Evolutionary conservation across 2,329 filamentous ascomycete genomes (phyloP).

Genomic region (Verticillium longisporum): DNA sequence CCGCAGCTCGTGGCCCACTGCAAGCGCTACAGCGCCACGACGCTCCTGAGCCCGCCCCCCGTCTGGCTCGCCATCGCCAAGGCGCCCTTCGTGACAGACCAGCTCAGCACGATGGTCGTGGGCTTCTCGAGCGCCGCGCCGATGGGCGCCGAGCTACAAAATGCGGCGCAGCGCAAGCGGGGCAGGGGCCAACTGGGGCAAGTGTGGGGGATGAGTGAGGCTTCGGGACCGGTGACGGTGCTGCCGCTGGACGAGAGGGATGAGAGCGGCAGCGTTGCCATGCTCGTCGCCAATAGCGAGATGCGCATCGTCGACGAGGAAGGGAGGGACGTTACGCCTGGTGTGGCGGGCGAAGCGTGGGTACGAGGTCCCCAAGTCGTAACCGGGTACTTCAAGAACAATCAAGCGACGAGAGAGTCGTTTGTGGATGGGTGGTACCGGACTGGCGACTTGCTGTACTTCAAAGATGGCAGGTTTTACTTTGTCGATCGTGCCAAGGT

Average conservation of each 20-base stretch:
- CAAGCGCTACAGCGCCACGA: conserved; percentile 1
- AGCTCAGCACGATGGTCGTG: conserved; percentile 37
- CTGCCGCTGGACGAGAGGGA: conserved; percentile 32
- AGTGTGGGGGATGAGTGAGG: conserved; percentile 54
- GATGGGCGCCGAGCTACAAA: conserved; percentile 46
- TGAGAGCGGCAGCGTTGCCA: conserved; percentile 38
- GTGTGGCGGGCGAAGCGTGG: conserved; percentile 53
- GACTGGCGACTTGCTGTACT: conserved; percentile 71
- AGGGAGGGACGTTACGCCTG: conserved; percentile 28
- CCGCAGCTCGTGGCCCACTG: conserved; percentile 3
- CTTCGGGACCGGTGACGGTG: conserved; percentile 39
- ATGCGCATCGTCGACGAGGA: conserved; percentile 31
- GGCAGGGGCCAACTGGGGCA: conserved; percentile 36
- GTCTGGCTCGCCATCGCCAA: conserved; percentile 5
- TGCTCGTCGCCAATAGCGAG: conserved; percentile 29
- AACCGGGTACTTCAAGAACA: conserved; percentile 65
- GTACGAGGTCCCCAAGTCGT: conserved; percentile 58
- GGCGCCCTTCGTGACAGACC: neutral
- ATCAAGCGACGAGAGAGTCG: conserved; percentile 54
- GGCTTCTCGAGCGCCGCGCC: conserved; percentile 50
- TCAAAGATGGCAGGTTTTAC: conserved; percentile 63
- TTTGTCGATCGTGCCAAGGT: conserved; percentile 76
- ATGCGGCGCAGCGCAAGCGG: conserved; percentile 41
- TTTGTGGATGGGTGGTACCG: conserved; percentile 61
- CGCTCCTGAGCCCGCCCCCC: conserved; percentile 3